Evolutionary conservation across 495 filamentous ascomycete species (phyloP), one percentile per base, ranked within the genome.

Genomic region (Lasiosphaeria ovina): DNA sequence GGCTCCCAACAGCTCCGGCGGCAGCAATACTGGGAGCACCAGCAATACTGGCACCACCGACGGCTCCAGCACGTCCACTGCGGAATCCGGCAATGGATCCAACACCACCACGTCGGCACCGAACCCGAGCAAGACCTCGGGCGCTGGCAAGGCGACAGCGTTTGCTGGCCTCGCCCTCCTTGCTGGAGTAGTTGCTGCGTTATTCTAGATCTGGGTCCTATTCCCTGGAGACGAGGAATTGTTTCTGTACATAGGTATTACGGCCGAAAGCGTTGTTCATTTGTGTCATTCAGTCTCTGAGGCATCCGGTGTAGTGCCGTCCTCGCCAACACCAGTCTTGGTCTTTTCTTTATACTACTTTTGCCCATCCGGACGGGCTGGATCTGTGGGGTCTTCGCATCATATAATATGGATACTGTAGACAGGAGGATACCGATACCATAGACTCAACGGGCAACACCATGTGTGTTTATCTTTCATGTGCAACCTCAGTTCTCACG

Each of bases 161-260:
- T 53, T 57, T n/a, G 62, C 50, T 45, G 45, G 62, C 58, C 54
- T 68, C 45, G 63, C 60, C 24, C 58, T 70, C 40, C 53, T 68
- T 47, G 66, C 59, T 35, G 68, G 62, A 35, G 42, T 64, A 36
- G 64, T 70, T 59, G 63, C 65, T 57, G 55, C 42, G 10, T 53
- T 70, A 24, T 57, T 70, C 35, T 70, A 68, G 61, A 57, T 6
- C 3, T 51, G 9, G 6, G 33, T 40, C 32, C 12, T 31, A 51
- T 4, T 6, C 4, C 3, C 24, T 3, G 12, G 31, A 44, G 42
- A 31, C 6, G 12, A 3, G 54, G 42, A 48, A 54, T 33, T 48
- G 45, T 3, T 14, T 47, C 31, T 50, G 62, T 40, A 54, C 36
- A 49, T n/a, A 24, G 24, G 24, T 24, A n/a, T 12, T 3, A 36